Evolutionary conservation across 805 yeast species (phyloP), one percentile per base, ranked within the genome.

Genomic region (Clavispora carvajalis): DNA sequence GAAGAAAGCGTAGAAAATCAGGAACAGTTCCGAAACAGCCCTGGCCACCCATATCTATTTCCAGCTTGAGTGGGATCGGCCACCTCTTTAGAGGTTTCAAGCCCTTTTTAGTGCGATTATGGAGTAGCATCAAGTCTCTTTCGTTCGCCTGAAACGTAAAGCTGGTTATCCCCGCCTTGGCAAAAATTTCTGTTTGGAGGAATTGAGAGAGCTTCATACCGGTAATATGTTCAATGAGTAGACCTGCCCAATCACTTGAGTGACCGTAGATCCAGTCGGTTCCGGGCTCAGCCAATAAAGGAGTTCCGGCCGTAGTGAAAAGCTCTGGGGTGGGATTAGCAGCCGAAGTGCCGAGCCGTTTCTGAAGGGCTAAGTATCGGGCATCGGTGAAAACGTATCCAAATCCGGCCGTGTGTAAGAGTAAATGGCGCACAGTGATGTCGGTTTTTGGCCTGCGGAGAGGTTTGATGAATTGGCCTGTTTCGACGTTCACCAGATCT

Each of bases 31-130:
- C 67, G 39, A 58, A 63, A 37, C 65, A 56, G 2, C 74, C 74
- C 39, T 62, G 70, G n/a, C 74, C 74, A 7, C 73, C 74, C 65
- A 67, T 60, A 43, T 68, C 72, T 7, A 65, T 44, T 43, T 28
- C 41, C 6, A 39, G 52, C 19, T 43, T 50, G 54, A 43, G 34
- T 1, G 51, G 49, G 3, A 44, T 33, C 2, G 52, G 50, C 3
- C 25, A 16, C 12, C 34, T 31, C 12, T 23, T 44, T 28, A 36
- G 34, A 2, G 39, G 22, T 15, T 31, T 37, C 34, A 48, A 30
- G 4, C 23, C 12, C 7, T 23, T 41, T 2, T 37, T 43, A 3
- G 3, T 19, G 18, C 41, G 31, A n/a, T 22, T 15, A 23, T 41
- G 46, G 19, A 50, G 26, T n/a, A 26, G 29, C 26, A 48, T 36